Evolutionary conservation across 176 grass and related monocot species (phyloP), one percentile per base, ranked within the genome.

Genomic region (Panicum miliaceum): DNA sequence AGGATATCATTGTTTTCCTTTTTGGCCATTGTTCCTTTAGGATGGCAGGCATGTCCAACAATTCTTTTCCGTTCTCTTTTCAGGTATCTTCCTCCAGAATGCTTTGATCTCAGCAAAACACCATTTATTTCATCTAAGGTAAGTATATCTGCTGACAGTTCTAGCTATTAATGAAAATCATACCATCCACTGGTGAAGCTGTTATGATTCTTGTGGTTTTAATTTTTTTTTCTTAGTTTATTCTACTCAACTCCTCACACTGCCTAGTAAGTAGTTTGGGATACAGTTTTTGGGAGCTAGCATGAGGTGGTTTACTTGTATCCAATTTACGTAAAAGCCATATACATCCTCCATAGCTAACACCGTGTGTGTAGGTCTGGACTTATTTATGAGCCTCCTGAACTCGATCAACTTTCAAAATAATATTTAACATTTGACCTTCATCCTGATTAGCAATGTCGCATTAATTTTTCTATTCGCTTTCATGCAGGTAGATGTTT

Each of bases 111-210:
- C 70, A 96, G 91, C 84, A 96, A 84, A 83, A 99, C 91, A 84
- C 97, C 97, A 71, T 89, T 96, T 82, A 99, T 99, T 81, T 99
- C 97, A 84, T 99, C 97, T 9, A 99, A 99, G 97, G 97, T 96
- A 79, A 77, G 50, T 61, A 34, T 73, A 87, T 76, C 34, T 82
- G 54, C 57, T 73, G 78, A 54, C 81, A 70, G 79, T 10, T 64
- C 66, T 75, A 68, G 41, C 68, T 84, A 40, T 61, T 60, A 59
- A 54, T 68, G 37, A 75, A 77, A 65, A 42, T 57, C 23, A 10
- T 48, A 38, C 9, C 26, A 67, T 72, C 34, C 40, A 29, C 59
- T 81, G 47, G 74, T 60, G 42, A 60, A 18, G 8, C 20, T 71
- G 52, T 65, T 84, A 66, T 65, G 43, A 9, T 53, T 67, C 14